Evolutionary conservation across 306 rosid genomes (phyloP).

Genomic region (Quercus aquifolioides): DNA sequence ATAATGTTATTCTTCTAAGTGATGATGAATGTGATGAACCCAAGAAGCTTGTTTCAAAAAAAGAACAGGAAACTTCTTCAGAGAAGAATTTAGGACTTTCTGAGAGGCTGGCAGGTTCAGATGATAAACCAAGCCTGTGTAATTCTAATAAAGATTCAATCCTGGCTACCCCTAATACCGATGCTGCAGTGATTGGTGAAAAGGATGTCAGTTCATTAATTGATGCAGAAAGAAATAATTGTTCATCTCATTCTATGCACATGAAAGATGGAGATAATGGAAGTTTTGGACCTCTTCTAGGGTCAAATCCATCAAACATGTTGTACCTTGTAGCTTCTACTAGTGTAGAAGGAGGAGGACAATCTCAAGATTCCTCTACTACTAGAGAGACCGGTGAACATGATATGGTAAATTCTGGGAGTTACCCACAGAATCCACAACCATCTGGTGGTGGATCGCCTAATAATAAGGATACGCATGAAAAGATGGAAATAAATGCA

Average conservation of each 20-base stretch:
- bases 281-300: conserved; percentile 29
- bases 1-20: conserved; percentile 65
- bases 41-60: conserved; percentile 36
- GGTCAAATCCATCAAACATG: conserved; percentile 35
- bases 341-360: conserved; percentile 30
- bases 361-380: conserved; percentile 27
- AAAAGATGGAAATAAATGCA: conserved; percentile 40
- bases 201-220: conserved; percentile 32
- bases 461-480: conserved; percentile 45
- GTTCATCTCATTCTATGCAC: conserved; percentile 30
- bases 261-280: conserved; percentile 42
- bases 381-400: conserved; percentile 21
- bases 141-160: conserved; percentile 30
- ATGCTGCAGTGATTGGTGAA: conserved; percentile 45
- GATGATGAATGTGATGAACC: conserved; percentile 75
- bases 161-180: conserved; percentile 42
- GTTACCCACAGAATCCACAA: conserved; percentile 30
- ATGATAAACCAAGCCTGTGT: conserved; percentile 42
- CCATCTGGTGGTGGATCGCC: conserved; percentile 44
- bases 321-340: conserved; percentile 30
- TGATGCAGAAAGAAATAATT: conserved; percentile 27
- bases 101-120: conserved; percentile 32
- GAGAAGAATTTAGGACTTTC: conserved; percentile 23
- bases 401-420: conserved; percentile 21
- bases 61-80: conserved; percentile 30